A percentile compares a stretch with the other conserved stretches of the same genome.
phyloP scores from a whole-genome alignment of 2,329 filamentous ascomycete genomes.

The Tympanopsis confertula region DNA sequence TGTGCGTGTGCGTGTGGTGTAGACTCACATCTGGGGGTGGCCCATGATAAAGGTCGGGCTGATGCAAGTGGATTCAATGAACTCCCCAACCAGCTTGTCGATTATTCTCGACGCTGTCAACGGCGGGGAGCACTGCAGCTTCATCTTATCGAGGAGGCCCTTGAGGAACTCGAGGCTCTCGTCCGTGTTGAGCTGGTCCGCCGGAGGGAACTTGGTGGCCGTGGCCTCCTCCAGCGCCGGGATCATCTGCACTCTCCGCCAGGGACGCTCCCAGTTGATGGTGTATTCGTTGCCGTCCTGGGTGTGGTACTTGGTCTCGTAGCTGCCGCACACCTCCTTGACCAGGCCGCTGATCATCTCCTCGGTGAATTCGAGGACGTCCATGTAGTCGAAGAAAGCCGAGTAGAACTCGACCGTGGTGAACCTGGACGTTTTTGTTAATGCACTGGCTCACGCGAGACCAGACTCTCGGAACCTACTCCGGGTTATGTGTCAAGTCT shows the following conservation, averaged over 20 bases:
- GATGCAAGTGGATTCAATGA: constrained; percentile 85
- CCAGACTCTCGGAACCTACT: too few species aligned
- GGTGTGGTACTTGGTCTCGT: constrained; percentile 76
- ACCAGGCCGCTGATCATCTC: constrained; percentile 84
- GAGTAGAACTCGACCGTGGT: constrained; percentile 96
- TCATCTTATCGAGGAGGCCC: constrained; percentile 73
- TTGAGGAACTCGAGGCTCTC: constrained; percentile 85
- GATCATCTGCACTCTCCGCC: constrained; percentile 93
- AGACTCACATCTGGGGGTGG: constrained; percentile 67
- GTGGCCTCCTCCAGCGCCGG: constrained; percentile 78
- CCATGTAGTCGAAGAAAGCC: constrained; percentile 84
- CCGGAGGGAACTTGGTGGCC: constrained; percentile 86
- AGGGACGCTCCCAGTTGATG: constrained; percentile 92
- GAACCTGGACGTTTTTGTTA: constrained; percentile 97
- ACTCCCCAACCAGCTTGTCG: constrained; percentile 87
- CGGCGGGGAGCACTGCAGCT: constrained; percentile 79
- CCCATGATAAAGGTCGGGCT: constrained; percentile 86
- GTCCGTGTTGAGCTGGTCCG: constrained; percentile 76
- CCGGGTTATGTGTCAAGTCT: not conserved
- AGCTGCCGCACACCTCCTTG: constrained; percentile 75
- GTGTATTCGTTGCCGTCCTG: constrained; percentile 76
- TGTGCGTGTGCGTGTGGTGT: too few species aligned
- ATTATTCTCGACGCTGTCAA: constrained; percentile 92
- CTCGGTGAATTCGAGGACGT: constrained; percentile 83
- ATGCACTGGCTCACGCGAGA: too few species aligned